Evolutionary conservation across 2,329 filamentous ascomycete species (phyloP).

Genomic region (Hypoxylon sp.): DNA sequence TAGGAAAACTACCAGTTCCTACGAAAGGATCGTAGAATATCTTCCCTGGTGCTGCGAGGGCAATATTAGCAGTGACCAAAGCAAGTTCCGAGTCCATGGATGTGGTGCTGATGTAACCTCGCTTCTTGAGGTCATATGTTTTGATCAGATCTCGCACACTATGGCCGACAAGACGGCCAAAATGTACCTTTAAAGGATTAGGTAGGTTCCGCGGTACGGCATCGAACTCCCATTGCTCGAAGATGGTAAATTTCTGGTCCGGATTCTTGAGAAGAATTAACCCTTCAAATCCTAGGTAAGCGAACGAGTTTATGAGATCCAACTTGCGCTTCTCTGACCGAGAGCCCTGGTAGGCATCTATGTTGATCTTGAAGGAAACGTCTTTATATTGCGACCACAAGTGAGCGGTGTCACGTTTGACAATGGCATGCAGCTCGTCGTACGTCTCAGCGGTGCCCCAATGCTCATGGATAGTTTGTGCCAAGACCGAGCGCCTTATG

Average conservation of each 20-base stretch:
- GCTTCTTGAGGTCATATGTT: constrained; percentile 91
- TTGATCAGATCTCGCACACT: constrained; percentile 77
- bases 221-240: constrained; percentile 82
- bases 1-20: constrained; percentile 91
- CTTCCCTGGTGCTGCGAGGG: constrained; percentile 84
- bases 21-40: constrained; percentile 96
- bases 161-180: constrained; percentile 79
- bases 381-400: constrained; percentile 77
- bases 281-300: constrained; percentile 83
- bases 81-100: constrained; percentile 97
- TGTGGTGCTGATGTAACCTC: constrained; percentile 93
- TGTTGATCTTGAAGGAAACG: constrained; percentile 83
- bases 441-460: constrained; percentile 84
- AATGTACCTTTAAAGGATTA: constrained; percentile 74
- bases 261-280: constrained; percentile 82
- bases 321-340: constrained; percentile 74
- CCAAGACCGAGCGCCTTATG: constrained; percentile 82
- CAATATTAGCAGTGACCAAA: constrained; percentile 91
- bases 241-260: constrained; percentile 81
- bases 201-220: constrained; percentile 63
- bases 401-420: constrained; percentile 70
- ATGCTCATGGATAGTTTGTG: constrained; percentile 87
- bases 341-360: constrained; percentile 87
- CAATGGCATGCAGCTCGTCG: constrained; percentile 75
- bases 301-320: constrained; percentile 85